These are phyloP conservation scores for Colletotrichum zoysiae DNA, from an alignment of 2,329 filamentous ascomycete species.

Conservation along the genomic window DNA sequence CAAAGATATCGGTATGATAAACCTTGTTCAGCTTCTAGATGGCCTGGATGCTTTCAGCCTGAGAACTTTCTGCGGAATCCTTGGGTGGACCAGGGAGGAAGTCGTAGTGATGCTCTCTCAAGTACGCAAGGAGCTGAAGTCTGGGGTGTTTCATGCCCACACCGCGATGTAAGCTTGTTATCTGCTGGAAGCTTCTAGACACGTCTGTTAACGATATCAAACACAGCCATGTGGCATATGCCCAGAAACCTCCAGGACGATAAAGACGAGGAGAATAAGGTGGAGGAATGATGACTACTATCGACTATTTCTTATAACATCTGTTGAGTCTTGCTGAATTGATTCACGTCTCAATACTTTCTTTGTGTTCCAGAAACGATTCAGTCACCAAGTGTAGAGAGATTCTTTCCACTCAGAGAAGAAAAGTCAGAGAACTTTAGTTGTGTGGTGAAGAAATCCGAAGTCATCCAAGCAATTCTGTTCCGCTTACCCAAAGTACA, in stretches of 20 bases:
- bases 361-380: neutral
- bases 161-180: slow-evolving; percentile 41
- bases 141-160: slow-evolving; percentile 45
- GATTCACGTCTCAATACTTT: neutral
- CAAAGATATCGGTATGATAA: slow-evolving; percentile 47
- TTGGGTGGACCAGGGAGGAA: slow-evolving; percentile 48
- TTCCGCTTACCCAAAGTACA: neutral
- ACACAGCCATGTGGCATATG: slow-evolving; percentile 38
- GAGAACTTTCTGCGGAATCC: slow-evolving; percentile 47
- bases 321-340: neutral
- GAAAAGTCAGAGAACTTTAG: neutral
- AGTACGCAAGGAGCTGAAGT: slow-evolving; percentile 47
- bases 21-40: slow-evolving; percentile 39
- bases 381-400: neutral
- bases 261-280: neutral
- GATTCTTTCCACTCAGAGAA: neutral
- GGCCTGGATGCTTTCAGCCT: slow-evolving; percentile 45
- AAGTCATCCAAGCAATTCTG: neutral
- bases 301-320: neutral
- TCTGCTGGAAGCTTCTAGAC: too few relatives aligned
- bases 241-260: slow-evolving; percentile 19
- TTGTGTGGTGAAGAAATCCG: neutral
- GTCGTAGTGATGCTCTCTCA: slow-evolving; percentile 46
- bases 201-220: neutral
- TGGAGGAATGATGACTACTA: neutral